Conservation (phyloP, 2,329 filamentous ascomycete genomes). For the Dactylella cylindrospora region DNA sequence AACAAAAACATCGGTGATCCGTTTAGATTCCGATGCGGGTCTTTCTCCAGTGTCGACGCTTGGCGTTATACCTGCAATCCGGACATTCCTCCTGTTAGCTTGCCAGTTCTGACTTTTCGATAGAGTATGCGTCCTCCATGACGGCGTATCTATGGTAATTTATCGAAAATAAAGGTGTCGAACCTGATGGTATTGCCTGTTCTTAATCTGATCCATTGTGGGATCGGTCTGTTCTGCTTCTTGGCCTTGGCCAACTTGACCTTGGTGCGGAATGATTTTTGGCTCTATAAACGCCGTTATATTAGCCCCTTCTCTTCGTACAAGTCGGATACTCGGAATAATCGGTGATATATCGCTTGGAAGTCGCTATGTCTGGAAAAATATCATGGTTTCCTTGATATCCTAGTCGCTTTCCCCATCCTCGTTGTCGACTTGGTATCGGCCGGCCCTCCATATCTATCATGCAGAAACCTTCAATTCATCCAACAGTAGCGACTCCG, state of each 20-base stretch:
- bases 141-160: constrained; percentile 26
- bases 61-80: constrained; percentile 89
- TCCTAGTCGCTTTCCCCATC: too few relatives aligned
- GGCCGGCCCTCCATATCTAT: too few relatives aligned
- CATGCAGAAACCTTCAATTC: not conserved
- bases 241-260: constrained; percentile 99
- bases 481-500: constrained; percentile 11
- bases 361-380: constrained; percentile 5
- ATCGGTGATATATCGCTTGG: constrained; percentile 7
- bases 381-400: not conserved
- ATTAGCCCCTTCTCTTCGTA: too few relatives aligned
- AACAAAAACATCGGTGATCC: constrained; percentile 52
- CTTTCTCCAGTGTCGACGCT: constrained; percentile 99
- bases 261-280: constrained; percentile 99
- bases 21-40: constrained; percentile 97
- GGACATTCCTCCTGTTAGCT: constrained; percentile 43
- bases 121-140: constrained; percentile 1
- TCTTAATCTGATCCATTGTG: constrained; percentile 98
- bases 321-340: too few relatives aligned
- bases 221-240: constrained; percentile 99
- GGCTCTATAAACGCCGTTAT: constrained; percentile 65
- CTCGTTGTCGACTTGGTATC: too few relatives aligned
- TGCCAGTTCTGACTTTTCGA: constrained; percentile 6
- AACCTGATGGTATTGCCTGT: constrained; percentile 99
- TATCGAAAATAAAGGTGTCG: constrained; percentile 53